Evolutionary conservation across 1,139 yeast species (phyloP).

Genomic region (Debaryomyces fabryi): DNA sequence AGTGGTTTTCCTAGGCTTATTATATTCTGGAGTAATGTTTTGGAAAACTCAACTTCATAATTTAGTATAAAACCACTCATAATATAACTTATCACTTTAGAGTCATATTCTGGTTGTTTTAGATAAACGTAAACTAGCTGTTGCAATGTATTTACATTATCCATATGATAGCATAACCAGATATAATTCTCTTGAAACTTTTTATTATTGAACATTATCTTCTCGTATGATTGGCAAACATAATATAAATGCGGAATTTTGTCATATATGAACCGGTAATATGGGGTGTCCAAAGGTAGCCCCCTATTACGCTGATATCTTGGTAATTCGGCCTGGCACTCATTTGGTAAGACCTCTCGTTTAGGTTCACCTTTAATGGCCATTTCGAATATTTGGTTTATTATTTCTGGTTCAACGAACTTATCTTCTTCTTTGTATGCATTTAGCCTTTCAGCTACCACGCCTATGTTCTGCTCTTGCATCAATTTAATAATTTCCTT

Average conservation of each 20-base stretch:
- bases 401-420: constrained; percentile 9
- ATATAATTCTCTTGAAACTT: constrained; percentile 28
- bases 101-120: constrained; percentile 20
- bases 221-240: constrained; percentile 23
- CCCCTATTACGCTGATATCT: constrained; percentile 14
- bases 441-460: constrained; percentile 6
- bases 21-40: constrained; percentile 25
- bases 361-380: constrained; percentile 10
- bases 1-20: constrained; percentile 23
- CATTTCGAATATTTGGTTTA: constrained; percentile 9
- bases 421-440: constrained; percentile 2
- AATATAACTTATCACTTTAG: constrained; percentile 32
- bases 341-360: constrained; percentile 5
- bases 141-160: constrained; percentile 28
- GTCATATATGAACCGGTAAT: constrained; percentile 17
- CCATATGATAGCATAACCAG: constrained; percentile 39
- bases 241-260: constrained; percentile 23
- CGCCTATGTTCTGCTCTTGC: constrained; percentile 2
- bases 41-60: constrained; percentile 38
- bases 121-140: constrained; percentile 23
- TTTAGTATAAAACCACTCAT: constrained; percentile 33
- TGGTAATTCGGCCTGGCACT: constrained; percentile 21
- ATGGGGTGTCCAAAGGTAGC: constrained; percentile 16
- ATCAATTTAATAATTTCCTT: constrained; percentile 2
- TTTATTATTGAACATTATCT: constrained; percentile 12